A percentile compares a stretch with the other conserved stretches of the same genome.
phyloP scores from a whole-genome alignment of 345 rosid species.

The Citrus glauca region DNA sequence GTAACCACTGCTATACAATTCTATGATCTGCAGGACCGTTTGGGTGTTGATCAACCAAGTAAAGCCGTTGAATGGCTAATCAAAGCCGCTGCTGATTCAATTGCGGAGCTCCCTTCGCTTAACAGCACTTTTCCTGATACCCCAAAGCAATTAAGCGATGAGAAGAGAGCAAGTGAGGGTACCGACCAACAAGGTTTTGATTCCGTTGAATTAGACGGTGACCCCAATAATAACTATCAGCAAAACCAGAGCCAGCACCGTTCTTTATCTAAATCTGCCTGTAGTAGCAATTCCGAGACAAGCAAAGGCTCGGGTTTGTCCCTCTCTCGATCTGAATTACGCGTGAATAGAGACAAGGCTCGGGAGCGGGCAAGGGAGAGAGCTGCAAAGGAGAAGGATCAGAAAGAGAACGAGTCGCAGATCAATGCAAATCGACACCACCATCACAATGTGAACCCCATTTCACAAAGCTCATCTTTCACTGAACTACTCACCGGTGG shows the following conservation, averaged over 20 bases:
- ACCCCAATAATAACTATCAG: conserved; percentile 24
- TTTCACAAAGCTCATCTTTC: conserved; percentile 57
- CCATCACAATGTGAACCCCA: conserved; percentile 28
- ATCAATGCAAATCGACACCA: conserved; percentile 17
- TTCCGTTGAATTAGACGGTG: conserved; percentile 51
- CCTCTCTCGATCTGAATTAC: conserved; percentile 62
- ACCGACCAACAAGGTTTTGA: conserved; percentile 40
- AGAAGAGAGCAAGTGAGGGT: conserved; percentile 44
- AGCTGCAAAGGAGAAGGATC: conserved; percentile 71
- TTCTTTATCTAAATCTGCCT: conserved; percentile 80
- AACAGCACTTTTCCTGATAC: conserved; percentile 57
- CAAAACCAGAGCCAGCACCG: conserved; percentile 55
- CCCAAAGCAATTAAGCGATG: conserved; percentile 59
- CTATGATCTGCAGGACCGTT: conserved; percentile 87
- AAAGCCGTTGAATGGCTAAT: conserved; percentile 98
- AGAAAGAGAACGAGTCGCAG: conserved; percentile 48
- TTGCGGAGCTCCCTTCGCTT: conserved; percentile 82
- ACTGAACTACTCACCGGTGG: conserved; percentile 84
- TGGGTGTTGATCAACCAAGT: conserved; percentile 96
- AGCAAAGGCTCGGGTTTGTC: conserved; percentile 87
- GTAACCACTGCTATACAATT: conserved; percentile 91
- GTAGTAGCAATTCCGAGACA: conserved; percentile 92
- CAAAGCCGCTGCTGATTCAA: conserved; percentile 77
- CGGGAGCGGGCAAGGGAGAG: conserved; percentile 82
- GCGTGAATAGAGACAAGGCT: conserved; percentile 56